These are phyloP conservation scores for Colletotrichum filicis DNA, from an alignment of 2,329 filamentous ascomycete genomes.

Conservation along the genomic window DNA sequence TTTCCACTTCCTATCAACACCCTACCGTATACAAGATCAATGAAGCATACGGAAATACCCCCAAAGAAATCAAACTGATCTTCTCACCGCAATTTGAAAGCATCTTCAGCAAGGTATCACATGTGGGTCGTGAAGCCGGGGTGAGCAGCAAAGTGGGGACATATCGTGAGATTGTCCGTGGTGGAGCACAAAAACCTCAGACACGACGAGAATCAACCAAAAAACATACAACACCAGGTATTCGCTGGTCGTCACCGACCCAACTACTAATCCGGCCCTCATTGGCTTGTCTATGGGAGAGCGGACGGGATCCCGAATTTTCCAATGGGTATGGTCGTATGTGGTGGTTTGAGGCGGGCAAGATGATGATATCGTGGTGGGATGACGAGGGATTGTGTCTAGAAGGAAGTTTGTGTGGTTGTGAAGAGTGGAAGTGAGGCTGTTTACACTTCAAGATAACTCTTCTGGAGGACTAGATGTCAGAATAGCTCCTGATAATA, in stretches of 20 bases:
- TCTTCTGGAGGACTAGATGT: no score
- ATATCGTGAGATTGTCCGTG: not conserved
- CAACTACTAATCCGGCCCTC: not conserved
- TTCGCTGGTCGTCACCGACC: conserved; percentile 2
- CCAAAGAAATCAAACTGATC: not conserved
- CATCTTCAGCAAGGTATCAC: not conserved
- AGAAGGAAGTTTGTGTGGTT: no score
- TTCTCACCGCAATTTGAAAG: not conserved
- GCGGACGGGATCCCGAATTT: not conserved
- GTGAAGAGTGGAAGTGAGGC: no score
- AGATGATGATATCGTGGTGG: no score
- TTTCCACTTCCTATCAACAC: not conserved
- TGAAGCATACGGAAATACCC: no score
- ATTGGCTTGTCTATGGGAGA: not conserved
- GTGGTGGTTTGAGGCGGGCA: no score
- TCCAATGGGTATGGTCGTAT: no score
- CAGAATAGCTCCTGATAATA: no score
- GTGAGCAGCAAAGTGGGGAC: not conserved
- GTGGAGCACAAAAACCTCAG: no score
- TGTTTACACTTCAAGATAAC: no score
- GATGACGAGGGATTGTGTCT: no score
- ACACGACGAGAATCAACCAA: no score
- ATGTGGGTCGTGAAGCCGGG: not conserved
- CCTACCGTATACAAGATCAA: not conserved
- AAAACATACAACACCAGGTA: conserved; percentile 7